Evolutionary conservation across 371 early-diverging fungal species (phyloP), one percentile per base, ranked within the genome.

Genomic region (Chytridium lagenaria): DNA sequence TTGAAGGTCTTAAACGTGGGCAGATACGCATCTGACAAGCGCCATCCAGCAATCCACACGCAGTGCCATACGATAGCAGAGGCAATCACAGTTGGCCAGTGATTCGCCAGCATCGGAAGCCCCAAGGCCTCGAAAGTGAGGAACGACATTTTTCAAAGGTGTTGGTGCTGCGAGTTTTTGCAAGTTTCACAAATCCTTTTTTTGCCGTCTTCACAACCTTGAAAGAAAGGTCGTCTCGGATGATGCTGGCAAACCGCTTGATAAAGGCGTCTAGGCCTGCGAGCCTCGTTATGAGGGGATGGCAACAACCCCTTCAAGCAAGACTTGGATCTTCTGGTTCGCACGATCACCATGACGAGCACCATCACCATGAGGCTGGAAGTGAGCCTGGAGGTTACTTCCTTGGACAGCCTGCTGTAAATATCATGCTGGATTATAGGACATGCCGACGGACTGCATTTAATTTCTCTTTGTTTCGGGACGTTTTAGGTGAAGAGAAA

Each of bases 351-450:
- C 66, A 66, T 33, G 66, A 66, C 30, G 72, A 72, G 52, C 66
- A 72, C 63, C 59, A 68, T 36, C 52, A 52, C 73, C 52, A 51
- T n/a, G 49, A 67, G 1, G 1, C 2, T 30, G 67, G 63, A 2
- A 63, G 71, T 15, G 73, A 73, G 34, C 73, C 73, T 40, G 69
- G 59, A 23, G 73, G 73, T 19, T 73, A 73, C 68, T 73, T 73
- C 36, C 63, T 73, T 23, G 73, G 44, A n/a, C 44, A 40, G n/a
- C 68, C 73, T 12, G 51, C 44, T 1, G 59, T 36, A 16, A 38
- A 26, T 7, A 31, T 10, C 36, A 28, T 37, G 3, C 34, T 7
- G 16, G 57, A 49, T 67, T 49, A 5, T 16, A 23, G n/a, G n/a
- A n/a, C n/a, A n/a, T n/a, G n/a, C n/a, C n/a, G n/a, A n/a, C n/a